A percentile compares a stretch with the other conserved stretches of the same genome.
These are phyloP conservation scores for Pezicula rhizophila DNA, from an alignment of 2,329 filamentous ascomycete species.

Conservation along the genomic window DNA sequence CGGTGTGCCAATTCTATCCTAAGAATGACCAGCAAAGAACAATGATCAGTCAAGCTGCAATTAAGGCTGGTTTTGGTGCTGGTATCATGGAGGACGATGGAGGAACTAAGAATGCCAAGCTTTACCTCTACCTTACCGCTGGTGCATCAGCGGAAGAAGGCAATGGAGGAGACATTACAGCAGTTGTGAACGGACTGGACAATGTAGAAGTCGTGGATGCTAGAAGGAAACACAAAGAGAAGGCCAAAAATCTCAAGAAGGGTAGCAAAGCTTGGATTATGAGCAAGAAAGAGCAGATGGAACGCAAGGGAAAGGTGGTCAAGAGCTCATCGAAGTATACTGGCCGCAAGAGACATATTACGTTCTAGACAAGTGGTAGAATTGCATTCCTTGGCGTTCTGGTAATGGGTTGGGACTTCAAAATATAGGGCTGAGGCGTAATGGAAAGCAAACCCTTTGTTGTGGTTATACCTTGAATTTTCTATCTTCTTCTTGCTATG, in stretches of 20 bases:
- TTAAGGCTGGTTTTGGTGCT: constrained; percentile 91
- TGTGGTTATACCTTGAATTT: neutral
- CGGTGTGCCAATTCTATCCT: constrained; percentile 96
- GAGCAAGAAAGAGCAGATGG: constrained; percentile 88
- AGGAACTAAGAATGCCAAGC: constrained; percentile 91
- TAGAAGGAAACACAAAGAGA: constrained; percentile 44
- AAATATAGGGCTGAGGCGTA: neutral
- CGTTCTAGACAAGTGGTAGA: constrained; percentile 50
- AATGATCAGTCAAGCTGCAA: constrained; percentile 88
- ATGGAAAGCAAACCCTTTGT: neutral
- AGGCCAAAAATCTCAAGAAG: constrained; percentile 58
- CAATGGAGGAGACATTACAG: constrained; percentile 74
- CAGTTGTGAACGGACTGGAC: constrained; percentile 83
- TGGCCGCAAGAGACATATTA: constrained; percentile 74
- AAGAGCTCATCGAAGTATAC: constrained; percentile 92
- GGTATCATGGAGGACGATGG: constrained; percentile 93
- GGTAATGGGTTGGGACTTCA: constrained; percentile 10
- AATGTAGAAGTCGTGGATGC: constrained; percentile 76
- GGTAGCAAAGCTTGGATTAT: constrained; percentile 80
- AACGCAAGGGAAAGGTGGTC: constrained; percentile 88
- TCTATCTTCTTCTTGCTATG: too few relatives aligned
- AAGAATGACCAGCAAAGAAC: constrained; percentile 87
- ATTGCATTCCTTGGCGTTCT: constrained; percentile 23
- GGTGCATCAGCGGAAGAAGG: constrained; percentile 51
- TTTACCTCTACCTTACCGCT: constrained; percentile 92